Base-by-base conservation (phyloP, 176 grass and related monocot species). In the Themeda triandra region DNA sequence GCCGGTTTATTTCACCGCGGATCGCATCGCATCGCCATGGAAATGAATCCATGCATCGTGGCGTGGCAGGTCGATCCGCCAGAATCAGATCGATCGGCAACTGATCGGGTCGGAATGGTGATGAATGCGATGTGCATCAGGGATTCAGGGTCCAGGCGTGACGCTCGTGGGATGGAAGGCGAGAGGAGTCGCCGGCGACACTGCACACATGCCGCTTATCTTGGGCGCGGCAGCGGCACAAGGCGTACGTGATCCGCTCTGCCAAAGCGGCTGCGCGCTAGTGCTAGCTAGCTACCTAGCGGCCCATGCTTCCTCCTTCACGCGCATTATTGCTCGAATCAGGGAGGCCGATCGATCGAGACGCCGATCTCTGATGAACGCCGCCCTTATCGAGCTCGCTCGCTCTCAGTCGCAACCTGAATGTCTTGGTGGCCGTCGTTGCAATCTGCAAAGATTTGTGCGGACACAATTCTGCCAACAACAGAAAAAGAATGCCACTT, bases 131-230 rank as follows among this genome's bases (percentile, higher is more conserved):
- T 24, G 19, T 8, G 41, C 36, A 13, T 21, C 35, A 29, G 27
- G 44, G 24, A 46, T 74, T 35, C 75, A 63, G 75, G 35, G 10
- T 42, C 25, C 69, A 42, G 69, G 76, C 23, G 76, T 65, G 78
- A 82, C 48, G 39, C 31, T 13, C 41, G 53, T 80, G 78, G 33
- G 33, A 35, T 35, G 33, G 33, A 35, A 35, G 33, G 33, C 33
- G 33, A 35, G 33, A 23, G 56, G 73, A 78, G 71, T 82, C 83
- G 78, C 63, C 40, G 39, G 5, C 32, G 77, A 89, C 88, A 85
- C 88, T 45, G 25, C 40, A 82, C 64, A 89, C 83, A 86, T 86
- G 64, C 87, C 29, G 81, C 86, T 75, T 88, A 88, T 84, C 76
- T 58, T 80, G 13, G 39, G 27, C 80, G 75, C 79, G 29, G 49